Evolutionary conservation across 441 rosid species (phyloP), one percentile per base, ranked within the genome.

Genomic region (Eutrema salsugineum): DNA sequence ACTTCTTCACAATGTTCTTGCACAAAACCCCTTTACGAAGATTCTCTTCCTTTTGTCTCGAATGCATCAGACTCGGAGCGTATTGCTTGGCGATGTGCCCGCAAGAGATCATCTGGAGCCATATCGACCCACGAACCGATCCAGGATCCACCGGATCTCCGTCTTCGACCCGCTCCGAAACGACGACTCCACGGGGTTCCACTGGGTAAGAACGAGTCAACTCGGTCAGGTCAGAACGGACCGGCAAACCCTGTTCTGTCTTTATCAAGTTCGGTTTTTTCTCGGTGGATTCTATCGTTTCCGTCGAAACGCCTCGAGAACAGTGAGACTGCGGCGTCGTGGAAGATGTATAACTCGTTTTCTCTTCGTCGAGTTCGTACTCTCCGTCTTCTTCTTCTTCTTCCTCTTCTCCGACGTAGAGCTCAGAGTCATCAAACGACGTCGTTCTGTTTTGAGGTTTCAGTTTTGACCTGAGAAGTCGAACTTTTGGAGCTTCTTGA

Each of bases 261-360:
- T 68, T 75, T 15, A 27, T 46, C 50, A 71, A 55, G 58, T 24
- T 72, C 8, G 70, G 65, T 48, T 55, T 63, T 50, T 71, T 42
- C 10, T 78, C 82, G 27, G 55, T 14, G 14, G 27, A 67, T 28
- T 82, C 88, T 5, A 77, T 79, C 27, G 89, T 91, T 15, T 90
- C 91, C 0, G 95, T 90, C 5, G 93, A 87, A 12, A 91, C 86
- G 0, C 98, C 97, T 57, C 87, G 78, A 0, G 97, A 93, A 74
- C 86, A 87, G 55, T 85, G 94, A 72, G 97, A 93, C 24, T 82
- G 89, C 0, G 98, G 90, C 1, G 98, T 89, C 9, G 97, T 89
- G 55, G 97, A 91, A 72, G 90, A 84, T 9, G 96, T 87, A 73
- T 82, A 85, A 77, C 87, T 85, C n/a, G 87, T 82, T 74, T 93